These are phyloP conservation scores for Penstemon newberryi DNA, from an alignment of 257 asterid species.

Conservation along the genomic window DNA sequence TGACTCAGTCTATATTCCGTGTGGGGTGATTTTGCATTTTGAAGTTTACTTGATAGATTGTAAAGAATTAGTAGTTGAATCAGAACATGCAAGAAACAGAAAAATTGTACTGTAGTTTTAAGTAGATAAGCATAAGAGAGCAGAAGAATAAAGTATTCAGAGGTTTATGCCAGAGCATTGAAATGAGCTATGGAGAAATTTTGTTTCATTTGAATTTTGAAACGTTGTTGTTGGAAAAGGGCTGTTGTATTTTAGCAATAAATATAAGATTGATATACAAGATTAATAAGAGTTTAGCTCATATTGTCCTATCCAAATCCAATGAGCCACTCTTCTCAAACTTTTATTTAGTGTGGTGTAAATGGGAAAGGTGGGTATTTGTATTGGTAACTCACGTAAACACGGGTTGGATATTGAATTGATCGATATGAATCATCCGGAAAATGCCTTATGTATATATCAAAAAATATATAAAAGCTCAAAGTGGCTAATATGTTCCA, in stretches of 20 bases:
- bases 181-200: slow-evolving; percentile 3
- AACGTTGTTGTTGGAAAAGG: neutral
- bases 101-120: neutral
- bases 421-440: too few species aligned
- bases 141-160: slow-evolving; percentile 5
- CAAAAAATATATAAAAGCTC: too few species aligned
- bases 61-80: neutral
- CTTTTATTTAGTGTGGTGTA: neutral
- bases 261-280: neutral
- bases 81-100: neutral
- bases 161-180: neutral
- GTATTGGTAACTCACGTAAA: too few species aligned
- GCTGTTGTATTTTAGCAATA: neutral
- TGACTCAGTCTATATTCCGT: neutral
- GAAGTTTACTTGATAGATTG: neutral
- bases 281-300: neutral
- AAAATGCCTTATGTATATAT: too few species aligned
- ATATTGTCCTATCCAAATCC: too few species aligned
- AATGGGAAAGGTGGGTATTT: too few species aligned
- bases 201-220: neutral
- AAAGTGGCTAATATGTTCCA: too few species aligned
- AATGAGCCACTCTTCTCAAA: too few species aligned
- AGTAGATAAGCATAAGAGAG: slow-evolving; percentile 1
- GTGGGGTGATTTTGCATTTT: neutral
- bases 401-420: too few species aligned